Evolutionary conservation across 2,329 filamentous ascomycete species (phyloP).

Genomic region (Xylaria sp.): DNA sequence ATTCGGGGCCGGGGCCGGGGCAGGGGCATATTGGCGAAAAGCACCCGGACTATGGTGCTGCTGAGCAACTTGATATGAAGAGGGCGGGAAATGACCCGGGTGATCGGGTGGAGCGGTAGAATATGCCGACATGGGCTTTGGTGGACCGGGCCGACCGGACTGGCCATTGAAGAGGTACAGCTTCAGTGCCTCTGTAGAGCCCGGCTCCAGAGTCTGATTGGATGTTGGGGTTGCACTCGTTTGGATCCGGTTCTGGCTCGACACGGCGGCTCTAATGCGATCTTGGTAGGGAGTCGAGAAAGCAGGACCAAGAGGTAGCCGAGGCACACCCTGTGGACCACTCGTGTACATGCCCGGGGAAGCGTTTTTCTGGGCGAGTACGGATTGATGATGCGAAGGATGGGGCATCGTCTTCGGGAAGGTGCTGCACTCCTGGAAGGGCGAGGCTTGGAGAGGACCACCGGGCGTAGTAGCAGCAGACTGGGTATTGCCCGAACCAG

Average conservation of each 20-base stretch:
- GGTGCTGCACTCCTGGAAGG: slow-evolving; percentile 33
- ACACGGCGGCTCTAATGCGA: slow-evolving; percentile 52
- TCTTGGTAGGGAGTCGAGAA: slow-evolving; percentile 64
- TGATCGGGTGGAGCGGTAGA: slow-evolving; percentile 8
- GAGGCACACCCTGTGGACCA: slow-evolving; percentile 60
- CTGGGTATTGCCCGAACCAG: slow-evolving; percentile 45
- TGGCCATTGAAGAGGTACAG: slow-evolving; percentile 48
- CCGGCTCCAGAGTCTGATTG: slow-evolving; percentile 21
- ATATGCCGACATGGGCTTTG: not conserved
- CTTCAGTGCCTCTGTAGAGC: slow-evolving; percentile 49
- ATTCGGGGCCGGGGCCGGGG: slow-evolving; percentile 5
- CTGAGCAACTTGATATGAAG: slow-evolving; percentile 11
- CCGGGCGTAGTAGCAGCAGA: slow-evolving; percentile 38
- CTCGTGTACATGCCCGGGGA: slow-evolving; percentile 57
- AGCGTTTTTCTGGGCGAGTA: slow-evolving; percentile 39
- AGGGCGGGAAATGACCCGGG: not conserved
- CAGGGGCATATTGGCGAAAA: slow-evolving; percentile 3
- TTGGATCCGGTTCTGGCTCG: slow-evolving; percentile 22
- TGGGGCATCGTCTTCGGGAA: slow-evolving; percentile 32
- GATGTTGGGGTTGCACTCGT: slow-evolving; percentile 20
- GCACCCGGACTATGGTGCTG: slow-evolving; percentile 9
- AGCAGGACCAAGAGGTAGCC: slow-evolving; percentile 54
- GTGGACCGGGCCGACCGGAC: slow-evolving; percentile 12
- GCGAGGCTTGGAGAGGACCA: slow-evolving; percentile 46
- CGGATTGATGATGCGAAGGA: slow-evolving; percentile 27